Percentiles rank a stretch among this genome's conserved stretches.
These are phyloP conservation scores for Antitrichia curtipendula DNA, from an alignment of 225 moss, liverwort and hornwort species.

Conservation along the genomic window DNA sequence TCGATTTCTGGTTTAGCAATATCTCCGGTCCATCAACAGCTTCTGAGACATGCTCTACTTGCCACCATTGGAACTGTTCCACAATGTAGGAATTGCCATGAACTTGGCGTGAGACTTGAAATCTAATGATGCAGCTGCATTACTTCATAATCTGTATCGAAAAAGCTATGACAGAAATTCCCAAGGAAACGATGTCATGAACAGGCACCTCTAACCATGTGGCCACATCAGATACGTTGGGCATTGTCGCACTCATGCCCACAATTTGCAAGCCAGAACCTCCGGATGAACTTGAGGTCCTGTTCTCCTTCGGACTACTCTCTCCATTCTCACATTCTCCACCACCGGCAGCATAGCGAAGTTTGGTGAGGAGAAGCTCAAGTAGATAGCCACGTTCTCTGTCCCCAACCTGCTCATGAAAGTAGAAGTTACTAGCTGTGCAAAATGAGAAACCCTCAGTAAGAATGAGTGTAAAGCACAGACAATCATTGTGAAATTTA, in stretches of 20 bases:
- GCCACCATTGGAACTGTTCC: background rate
- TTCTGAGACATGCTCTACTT: background rate
- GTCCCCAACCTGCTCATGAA: constrained; percentile 70
- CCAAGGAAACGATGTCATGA: background rate
- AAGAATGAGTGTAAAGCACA: background rate
- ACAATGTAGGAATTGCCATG: background rate
- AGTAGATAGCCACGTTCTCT: constrained; percentile 90
- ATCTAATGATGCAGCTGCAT: background rate
- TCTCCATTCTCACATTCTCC: constrained; percentile 32
- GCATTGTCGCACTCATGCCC: constrained; percentile 98
- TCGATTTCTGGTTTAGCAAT: background rate
- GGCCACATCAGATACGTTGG: constrained; percentile 78
- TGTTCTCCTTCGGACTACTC: constrained; percentile 23
- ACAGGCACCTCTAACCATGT: constrained; percentile 74
- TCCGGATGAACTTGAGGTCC: constrained; percentile 27
- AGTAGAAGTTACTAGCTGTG: background rate
- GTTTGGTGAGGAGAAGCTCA: constrained; percentile 91
- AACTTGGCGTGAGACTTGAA: background rate
- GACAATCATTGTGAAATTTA: background rate
- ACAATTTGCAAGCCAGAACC: constrained; percentile 68
- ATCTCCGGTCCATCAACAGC: background rate
- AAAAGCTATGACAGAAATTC: background rate
- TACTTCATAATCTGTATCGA: background rate
- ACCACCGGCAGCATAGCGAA: constrained; percentile 85
- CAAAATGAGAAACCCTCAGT: background rate